Conservation (phyloP, 2,329 filamentous ascomycete species). For the Fusarium chuoi region DNA sequence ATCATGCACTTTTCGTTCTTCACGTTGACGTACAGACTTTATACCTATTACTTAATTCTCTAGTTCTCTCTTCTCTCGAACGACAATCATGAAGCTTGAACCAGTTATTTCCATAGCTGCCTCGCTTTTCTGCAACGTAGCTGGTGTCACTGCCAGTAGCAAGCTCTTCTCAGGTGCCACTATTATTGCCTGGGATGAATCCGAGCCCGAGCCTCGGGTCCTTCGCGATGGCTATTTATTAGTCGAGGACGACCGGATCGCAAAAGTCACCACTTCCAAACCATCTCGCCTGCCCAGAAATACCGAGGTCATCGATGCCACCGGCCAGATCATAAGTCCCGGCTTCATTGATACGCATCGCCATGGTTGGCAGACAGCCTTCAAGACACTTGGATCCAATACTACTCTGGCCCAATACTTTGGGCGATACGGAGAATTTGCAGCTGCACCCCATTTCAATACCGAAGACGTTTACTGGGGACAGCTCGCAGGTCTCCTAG, state of each 20-base stretch:
- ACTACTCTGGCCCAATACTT: slow-evolving; percentile 62
- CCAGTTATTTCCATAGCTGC: neutral
- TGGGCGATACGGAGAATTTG: slow-evolving; percentile 51
- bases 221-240: slow-evolving; percentile 9
- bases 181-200: slow-evolving; percentile 27
- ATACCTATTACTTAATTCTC: neutral
- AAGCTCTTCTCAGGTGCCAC: slow-evolving; percentile 24
- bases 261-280: neutral
- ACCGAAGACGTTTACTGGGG: slow-evolving; percentile 59
- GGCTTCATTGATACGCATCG: slow-evolving; percentile 68
- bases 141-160: neutral
- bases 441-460: slow-evolving; percentile 47
- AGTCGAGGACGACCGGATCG: slow-evolving; percentile 5
- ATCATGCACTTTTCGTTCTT: neutral
- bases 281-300: slow-evolving; percentile 6
- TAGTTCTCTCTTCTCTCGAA: neutral
- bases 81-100: neutral
- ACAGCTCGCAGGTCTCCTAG: slow-evolving; percentile 59
- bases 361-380: slow-evolving; percentile 66
- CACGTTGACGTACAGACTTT: neutral
- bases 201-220: neutral
- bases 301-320: slow-evolving; percentile 58
- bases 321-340: slow-evolving; percentile 62
- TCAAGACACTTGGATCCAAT: slow-evolving; percentile 64
- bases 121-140: neutral